Evolutionary conservation across 2,329 filamentous ascomycete genomes (phyloP).

Genomic region (Fusarium sp.): DNA sequence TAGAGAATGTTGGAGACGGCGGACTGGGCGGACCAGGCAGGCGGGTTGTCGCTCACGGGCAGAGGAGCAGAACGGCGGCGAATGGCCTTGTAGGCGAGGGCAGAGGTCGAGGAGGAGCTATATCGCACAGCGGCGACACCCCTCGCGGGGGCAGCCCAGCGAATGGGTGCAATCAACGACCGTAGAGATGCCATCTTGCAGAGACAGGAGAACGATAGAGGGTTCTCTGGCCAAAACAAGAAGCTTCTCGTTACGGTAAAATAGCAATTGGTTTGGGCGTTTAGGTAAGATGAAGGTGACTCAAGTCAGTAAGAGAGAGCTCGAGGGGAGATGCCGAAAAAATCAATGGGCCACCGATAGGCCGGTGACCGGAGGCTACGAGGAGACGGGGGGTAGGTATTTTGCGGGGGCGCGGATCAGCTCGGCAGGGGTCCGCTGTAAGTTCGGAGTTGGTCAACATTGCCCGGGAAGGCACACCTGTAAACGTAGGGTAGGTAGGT

Average conservation of each 20-base stretch:
- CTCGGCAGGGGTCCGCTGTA: constrained; percentile 29
- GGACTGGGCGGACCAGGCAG: constrained; percentile 89
- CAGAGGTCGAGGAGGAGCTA: constrained; percentile 78
- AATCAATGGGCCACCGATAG: constrained; percentile 42
- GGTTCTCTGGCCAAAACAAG: constrained; percentile 45
- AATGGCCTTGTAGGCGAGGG: constrained; percentile 96
- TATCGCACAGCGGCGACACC: constrained; percentile 51
- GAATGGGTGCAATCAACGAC: constrained; percentile 56
- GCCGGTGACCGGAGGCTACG: constrained; percentile 47
- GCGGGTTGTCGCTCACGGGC: constrained; percentile 79
- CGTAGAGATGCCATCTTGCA: constrained; percentile 60
- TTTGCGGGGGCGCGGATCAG: constrained; percentile 42
- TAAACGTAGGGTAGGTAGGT: not conserved
- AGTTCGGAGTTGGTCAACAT: constrained; percentile 14
- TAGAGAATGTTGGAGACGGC: constrained; percentile 99
- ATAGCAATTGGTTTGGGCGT: constrained; percentile 27
- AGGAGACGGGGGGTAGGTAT: constrained; percentile 9
- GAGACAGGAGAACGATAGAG: constrained; percentile 35
- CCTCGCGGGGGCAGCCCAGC: constrained; percentile 50
- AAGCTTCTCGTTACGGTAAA: constrained; percentile 41
- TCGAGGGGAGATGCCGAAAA: constrained; percentile 42
- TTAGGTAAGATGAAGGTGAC: constrained; percentile 37
- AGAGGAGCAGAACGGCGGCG: constrained; percentile 89
- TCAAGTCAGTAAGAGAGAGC: constrained; percentile 39
- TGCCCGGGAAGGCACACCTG: not conserved